Base-by-base conservation (phyloP, 805 yeast genomes). In the Metschnikowia continentalis region DNA sequence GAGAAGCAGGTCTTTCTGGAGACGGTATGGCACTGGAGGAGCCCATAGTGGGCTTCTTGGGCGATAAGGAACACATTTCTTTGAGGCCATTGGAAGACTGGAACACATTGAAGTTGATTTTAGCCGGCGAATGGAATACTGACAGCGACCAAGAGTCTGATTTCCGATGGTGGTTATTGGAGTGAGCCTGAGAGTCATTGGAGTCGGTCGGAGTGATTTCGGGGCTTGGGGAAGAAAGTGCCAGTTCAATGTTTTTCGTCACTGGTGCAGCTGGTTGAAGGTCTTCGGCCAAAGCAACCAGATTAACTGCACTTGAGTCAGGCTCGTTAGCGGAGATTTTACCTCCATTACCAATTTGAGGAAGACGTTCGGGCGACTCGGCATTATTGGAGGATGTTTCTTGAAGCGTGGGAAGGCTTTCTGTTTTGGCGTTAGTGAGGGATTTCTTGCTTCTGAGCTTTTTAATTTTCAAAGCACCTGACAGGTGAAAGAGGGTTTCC, bases 361-460 rank as follows among this genome's bases (percentile, higher is more conserved):
- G 14, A 30, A 11, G 35, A 30, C 15, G 35, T 13, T 22, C 11
- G 7, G 45, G 17, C 13, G 45, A 32, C 4, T 42, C 45, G 5
- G 45, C 45, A 19, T 26, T 14, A 32, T 35, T 35, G 10, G 47
- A 44, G 15, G 20, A 13, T 7, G 40, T 23, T 36, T 44, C 47
- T 22, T 44, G 39, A 23, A 44, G 47, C 22, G 47, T 44, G 33
- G 47, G 47, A 7, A 44, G 47, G 14, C 41, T 35, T 6, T 44
- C 47, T 8, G 19, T 15, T 17, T 44, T 44, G 6, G 20, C 19
- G 15, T 32, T 22, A n/a, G n/a, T 35, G 4, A 44, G 10, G 10
- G 47, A 44, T 26, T 44, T 44, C 23, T 44, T 44, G 26, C 41
- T 35, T 23, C 47, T 35, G 17, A 44, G 47, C 35, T 44, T 44